Base-by-base conservation (phyloP, 2,329 filamentous ascomycete species). In the Sarocladiaceae sp. region DNA sequence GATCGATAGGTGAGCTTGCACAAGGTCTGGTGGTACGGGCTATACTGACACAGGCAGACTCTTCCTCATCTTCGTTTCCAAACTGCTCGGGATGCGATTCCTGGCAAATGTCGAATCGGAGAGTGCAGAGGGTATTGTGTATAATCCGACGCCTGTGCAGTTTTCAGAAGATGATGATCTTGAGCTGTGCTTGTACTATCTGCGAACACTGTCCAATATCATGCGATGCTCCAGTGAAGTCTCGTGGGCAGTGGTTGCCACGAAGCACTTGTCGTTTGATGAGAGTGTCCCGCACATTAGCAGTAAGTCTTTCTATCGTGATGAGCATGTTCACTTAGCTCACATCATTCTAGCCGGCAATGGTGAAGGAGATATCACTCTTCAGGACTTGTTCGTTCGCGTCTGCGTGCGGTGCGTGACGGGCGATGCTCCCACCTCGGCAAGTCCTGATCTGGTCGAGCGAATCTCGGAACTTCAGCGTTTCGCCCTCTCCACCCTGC, bases 171-270 rank as follows among this genome's bases (percentile, higher is more conserved):
- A 83, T 6, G 83, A 90, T 56, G 88, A 95, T 58, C 75, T 91
- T 7, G 86, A 88, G 55, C 78, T 91, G 53, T 90, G 85, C 55
- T 71, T 89, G 2, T 95, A 96, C 65, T 87, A 93, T 60, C 70
- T 97, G 18, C 82, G 82, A 50, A 87, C 87, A 2, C 66, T 96
- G 1, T 84, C 84, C 4, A 87, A 90, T 57, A 78, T 95, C 23
- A 71, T 96, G 15, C 76, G 80, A 23, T 84, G 82, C 83, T 53
- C 87, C 79, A 18, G 67, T 3, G 83, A 87, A 42, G 78, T 79
- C 50, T 83, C 86, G 8, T 92, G 89, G 87, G 74, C 78, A 12
- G 78, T 86, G 4, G 70, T 95, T 35, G 82, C 87, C 1, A 83
- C 83, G 5, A 86, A 85, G 51, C 61, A 71, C 50, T 55, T 71